Evolutionary conservation across 768 basidiomycete species (phyloP).

Genomic region (Tremella yokohamensis): DNA sequence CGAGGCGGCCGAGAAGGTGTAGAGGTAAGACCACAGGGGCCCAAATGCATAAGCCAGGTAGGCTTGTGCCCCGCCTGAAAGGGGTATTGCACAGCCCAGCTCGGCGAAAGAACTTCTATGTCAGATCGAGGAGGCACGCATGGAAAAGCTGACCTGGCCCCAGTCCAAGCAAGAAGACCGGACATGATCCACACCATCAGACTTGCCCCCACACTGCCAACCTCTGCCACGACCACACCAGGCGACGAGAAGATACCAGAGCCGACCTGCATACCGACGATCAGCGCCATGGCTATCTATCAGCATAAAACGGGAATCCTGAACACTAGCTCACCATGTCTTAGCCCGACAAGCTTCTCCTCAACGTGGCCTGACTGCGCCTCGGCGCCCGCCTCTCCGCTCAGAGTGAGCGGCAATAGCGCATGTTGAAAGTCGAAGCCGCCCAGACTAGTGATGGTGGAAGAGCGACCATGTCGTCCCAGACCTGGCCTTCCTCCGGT

Average conservation of each 20-base stretch:
- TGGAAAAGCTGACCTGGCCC: conserved; percentile 56
- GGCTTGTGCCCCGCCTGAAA: conserved; percentile 60
- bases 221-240: conserved; percentile 83
- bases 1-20: conserved; percentile 90
- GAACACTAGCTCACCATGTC: conserved; percentile 62
- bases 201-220: conserved; percentile 84
- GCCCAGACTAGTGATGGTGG: conserved; percentile 35
- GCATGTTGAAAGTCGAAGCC: conserved; percentile 72
- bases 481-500: conserved; percentile 17
- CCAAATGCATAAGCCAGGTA: conserved; percentile 75
- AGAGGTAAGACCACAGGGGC: conserved; percentile 67
- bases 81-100: conserved; percentile 80
- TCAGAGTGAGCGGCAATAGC: conserved; percentile 71
- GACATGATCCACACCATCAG: conserved; percentile 76
- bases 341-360: conserved; percentile 71
- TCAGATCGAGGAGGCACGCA: conserved; percentile 1
- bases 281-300: conserved; percentile 70
- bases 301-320: background rate
- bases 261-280: conserved; percentile 80
- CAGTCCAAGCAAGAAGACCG: conserved; percentile 88
- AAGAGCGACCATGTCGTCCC: conserved; percentile 21
- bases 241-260: conserved; percentile 95
- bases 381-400: conserved; percentile 59
- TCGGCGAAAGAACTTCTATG: conserved; percentile 76
- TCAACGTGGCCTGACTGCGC: conserved; percentile 49